Evolutionary conservation across 2,329 filamentous ascomycete genomes (phyloP).

Genomic region (Aureobasidium pullulans): DNA sequence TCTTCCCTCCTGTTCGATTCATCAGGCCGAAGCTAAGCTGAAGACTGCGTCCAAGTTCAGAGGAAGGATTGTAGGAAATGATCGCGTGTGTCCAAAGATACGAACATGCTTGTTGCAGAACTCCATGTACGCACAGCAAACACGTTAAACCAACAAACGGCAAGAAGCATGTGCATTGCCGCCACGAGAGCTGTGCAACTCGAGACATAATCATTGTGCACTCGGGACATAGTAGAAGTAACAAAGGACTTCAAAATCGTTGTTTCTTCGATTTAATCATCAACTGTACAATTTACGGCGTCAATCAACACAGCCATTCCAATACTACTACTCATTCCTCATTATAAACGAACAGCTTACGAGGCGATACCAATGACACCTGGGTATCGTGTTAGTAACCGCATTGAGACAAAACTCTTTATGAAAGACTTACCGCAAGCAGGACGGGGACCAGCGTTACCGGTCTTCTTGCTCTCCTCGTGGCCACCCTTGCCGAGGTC

Average conservation of each 20-base stretch:
- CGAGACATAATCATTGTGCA: neutral
- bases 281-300: conserved; percentile 5
- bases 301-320: neutral
- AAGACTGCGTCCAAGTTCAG: no score
- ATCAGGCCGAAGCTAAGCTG: neutral
- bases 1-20: neutral
- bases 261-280: neutral
- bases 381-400: conserved; percentile 9
- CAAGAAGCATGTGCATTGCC: neutral
- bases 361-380: conserved; percentile 32
- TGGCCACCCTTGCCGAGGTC: conserved; percentile 88
- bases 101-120: neutral
- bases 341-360: conserved; percentile 16
- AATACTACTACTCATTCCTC: neutral
- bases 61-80: no score
- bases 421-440: conserved; percentile 70
- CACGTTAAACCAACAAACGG: neutral
- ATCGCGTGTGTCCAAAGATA: no score
- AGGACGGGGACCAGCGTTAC: conserved; percentile 86
- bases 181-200: neutral
- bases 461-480: conserved; percentile 97
- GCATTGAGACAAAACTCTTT: neutral
- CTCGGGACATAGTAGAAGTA: neutral
- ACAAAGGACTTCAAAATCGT: neutral
- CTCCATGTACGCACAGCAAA: neutral